Base-by-base conservation (phyloP, 805 yeast species). In the Debaryomyces maramus region DNA sequence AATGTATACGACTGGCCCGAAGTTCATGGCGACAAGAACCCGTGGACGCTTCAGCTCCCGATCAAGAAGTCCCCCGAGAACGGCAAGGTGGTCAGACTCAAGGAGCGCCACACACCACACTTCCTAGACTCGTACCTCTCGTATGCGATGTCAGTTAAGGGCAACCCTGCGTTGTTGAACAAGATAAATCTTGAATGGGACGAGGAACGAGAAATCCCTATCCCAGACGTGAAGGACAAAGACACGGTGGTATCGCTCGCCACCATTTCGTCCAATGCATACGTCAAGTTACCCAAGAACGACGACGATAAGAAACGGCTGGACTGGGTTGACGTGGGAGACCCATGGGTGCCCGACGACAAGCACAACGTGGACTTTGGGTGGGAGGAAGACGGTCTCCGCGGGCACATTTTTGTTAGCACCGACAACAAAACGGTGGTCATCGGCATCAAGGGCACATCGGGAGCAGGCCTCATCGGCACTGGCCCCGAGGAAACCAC, bases 201-300 rank as follows among this genome's bases (percentile, higher is more conserved):
- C 11, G 75, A 73, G 4, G 71, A 62, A 32, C 73, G 70, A 1
- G 63, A 63, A 13, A 71, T 83, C 1, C 38, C 68, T 1, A 75
- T 85, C 1, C 99, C 99, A 0, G 78, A 93, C 50, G 65, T 91
- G 6, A 66, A 80, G 1, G 96, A 90, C 60, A 76, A 75, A 38
- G 80, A 79, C 28, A 87, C 97, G 0, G 58, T 91, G 3, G 67
- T 90, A 2, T 66, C 85, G 1, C 63, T 91, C 30, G 98, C 97
- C 0, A 61, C 81, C 38, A 85, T 91, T 80, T 80, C 96, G 0
- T 86, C 96, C 1, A 85, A 93, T 58, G 97, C 98, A 2, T 93
- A 91, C 56, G 95, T 88, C 3, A 74, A 77, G 33, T 65, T 78
- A 21, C 97, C 97, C 3, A 55, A 65, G 5, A 77, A 81, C 17